Percentiles rank a stretch among this genome's conserved stretches.
phyloP scores from a whole-genome alignment of 495 filamentous ascomycete species.

The Neurospora cerealis region DNA sequence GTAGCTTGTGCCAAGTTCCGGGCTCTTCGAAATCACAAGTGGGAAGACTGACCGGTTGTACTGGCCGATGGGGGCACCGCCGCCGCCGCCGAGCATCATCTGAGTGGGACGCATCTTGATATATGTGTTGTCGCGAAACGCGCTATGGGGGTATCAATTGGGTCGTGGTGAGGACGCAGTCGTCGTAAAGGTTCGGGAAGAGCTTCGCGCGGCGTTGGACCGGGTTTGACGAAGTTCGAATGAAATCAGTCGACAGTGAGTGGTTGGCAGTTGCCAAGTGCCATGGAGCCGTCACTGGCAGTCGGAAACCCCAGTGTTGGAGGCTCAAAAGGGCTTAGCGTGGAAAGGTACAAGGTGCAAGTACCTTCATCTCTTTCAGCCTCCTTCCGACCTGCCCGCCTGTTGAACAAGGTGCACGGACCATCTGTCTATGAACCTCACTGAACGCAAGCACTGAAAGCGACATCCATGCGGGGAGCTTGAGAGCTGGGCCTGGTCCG shows the following conservation, averaged over 20 bases:
- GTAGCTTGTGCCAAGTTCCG: constrained; percentile 2
- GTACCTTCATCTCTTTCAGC: constrained; percentile 6
- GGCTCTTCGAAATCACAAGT: neutral
- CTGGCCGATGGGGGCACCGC: constrained; percentile 48
- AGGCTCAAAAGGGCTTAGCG: constrained; percentile 30
- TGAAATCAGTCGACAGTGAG: constrained; percentile 18
- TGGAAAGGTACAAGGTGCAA: neutral
- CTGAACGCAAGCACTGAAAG: neutral
- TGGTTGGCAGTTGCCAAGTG: constrained; percentile 1
- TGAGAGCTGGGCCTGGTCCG: neutral
- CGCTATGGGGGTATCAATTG: constrained; percentile 22
- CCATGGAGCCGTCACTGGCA: neutral
- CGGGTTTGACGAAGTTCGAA: constrained; percentile 7
- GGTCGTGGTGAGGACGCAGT: constrained; percentile 7
- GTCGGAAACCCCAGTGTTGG: neutral
- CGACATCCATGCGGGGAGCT: neutral
- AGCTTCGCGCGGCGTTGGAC: constrained; percentile 11
- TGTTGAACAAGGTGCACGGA: neutral
- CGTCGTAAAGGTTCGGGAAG: constrained; percentile 9
- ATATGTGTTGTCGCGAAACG: constrained; percentile 13
- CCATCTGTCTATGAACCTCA: neutral
- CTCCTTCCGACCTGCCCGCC: neutral
- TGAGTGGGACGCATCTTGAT: constrained; percentile 56
- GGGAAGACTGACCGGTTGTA: constrained; percentile 57
- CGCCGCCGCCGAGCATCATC: constrained; percentile 42